Percentiles rank a stretch among this genome's conserved stretches.
These are phyloP conservation scores for Daedaleopsis sinensis DNA, from an alignment of 768 basidiomycete species.

Conservation along the genomic window DNA sequence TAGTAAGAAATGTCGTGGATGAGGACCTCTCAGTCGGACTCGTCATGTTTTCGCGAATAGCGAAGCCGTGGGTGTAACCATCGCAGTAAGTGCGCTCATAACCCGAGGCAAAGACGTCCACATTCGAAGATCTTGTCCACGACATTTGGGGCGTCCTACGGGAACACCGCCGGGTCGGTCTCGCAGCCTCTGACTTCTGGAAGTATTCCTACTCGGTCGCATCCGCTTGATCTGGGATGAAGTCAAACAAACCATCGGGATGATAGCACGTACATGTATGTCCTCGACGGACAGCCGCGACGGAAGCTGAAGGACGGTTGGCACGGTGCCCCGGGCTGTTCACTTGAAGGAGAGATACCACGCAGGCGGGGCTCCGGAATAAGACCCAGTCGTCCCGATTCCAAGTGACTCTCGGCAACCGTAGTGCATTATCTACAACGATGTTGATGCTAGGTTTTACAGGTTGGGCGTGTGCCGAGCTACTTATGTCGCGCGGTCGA, in stretches of 20 bases:
- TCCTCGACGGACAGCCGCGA: slow-evolving; percentile 43
- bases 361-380: slow-evolving; percentile 47
- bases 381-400: slow-evolving; percentile 48
- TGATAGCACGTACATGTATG: slow-evolving; percentile 34
- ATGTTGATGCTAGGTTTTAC: slow-evolving; percentile 40
- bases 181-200: slow-evolving; percentile 38
- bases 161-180: slow-evolving; percentile 35
- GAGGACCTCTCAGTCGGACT: background rate
- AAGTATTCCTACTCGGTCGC: slow-evolving; percentile 33
- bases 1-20: too few species aligned
- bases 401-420: slow-evolving; percentile 39
- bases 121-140: slow-evolving; percentile 43
- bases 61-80: slow-evolving; percentile 35
- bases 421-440: slow-evolving; percentile 41
- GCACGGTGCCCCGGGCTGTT: slow-evolving; percentile 39
- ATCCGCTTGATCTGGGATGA: background rate
- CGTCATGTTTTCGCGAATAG: slow-evolving; percentile 43
- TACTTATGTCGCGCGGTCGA: slow-evolving; percentile 39
- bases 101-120: slow-evolving; percentile 39
- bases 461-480: slow-evolving; percentile 36
- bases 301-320: slow-evolving; percentile 50
- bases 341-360: slow-evolving; percentile 50
- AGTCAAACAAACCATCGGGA: background rate
- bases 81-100: slow-evolving; percentile 38
- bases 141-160: slow-evolving; percentile 32